phyloP scores from a whole-genome alignment of 441 rosid genomes.

The Bocquillonia castaneifolia region DNA sequence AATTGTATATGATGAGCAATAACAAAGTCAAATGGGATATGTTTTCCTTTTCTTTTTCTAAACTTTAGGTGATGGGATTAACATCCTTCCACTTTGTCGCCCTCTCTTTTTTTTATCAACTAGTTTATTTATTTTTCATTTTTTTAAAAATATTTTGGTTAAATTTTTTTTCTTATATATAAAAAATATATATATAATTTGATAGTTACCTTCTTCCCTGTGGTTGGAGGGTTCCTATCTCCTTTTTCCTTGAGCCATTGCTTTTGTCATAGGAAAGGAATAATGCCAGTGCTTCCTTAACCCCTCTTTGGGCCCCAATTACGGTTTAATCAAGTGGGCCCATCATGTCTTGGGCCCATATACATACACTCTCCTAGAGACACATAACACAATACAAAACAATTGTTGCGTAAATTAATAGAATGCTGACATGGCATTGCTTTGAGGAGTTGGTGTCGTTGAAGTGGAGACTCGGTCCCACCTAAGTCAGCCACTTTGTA shows the following conservation, averaged over 20 bases:
- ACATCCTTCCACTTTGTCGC: conserved; percentile 74
- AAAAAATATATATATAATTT: background rate
- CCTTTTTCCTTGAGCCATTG: conserved; percentile 33
- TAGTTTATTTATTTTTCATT: background rate
- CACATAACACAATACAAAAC: background rate
- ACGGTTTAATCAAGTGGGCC: conserved; percentile 47
- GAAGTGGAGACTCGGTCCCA: conserved; percentile 56
- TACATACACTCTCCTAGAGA: conserved; percentile 2
- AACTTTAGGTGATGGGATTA: conserved; percentile 56
- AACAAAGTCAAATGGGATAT: conserved; percentile 49
- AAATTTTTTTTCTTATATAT: background rate
- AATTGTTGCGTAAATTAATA: conserved; percentile 40
- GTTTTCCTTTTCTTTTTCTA: conserved; percentile 17
- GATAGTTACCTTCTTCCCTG: background rate
- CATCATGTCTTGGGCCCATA: conserved; percentile 36
- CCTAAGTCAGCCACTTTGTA: conserved; percentile 25
- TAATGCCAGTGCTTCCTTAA: conserved; percentile 35
- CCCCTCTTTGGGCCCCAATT: conserved; percentile 45
- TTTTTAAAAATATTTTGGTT: too few species aligned
- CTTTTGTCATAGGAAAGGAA: conserved; percentile 45
- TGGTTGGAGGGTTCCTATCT: conserved; percentile 37
- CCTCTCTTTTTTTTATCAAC: conserved; percentile 3
- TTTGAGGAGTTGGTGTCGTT: conserved; percentile 37
- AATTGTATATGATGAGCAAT: conserved; percentile 45
- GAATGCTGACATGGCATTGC: conserved; percentile 38